Base-by-base conservation (phyloP, 129 eudicot genomes). In the Pittosporum tobira region DNA sequence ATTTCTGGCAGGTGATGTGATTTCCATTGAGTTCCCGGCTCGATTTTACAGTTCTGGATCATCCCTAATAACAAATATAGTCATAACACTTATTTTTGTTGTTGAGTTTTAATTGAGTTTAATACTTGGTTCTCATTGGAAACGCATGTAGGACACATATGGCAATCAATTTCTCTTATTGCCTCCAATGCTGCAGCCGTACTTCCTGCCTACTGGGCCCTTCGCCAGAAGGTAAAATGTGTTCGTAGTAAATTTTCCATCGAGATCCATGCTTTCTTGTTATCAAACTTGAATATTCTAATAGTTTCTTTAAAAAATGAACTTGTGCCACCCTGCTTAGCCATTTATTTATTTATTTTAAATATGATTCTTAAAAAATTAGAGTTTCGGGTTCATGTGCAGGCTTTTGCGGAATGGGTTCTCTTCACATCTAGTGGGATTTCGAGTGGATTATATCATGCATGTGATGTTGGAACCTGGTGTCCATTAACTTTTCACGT, bases 391-490 rank as follows among this genome's bases (percentile, higher is more conserved):
- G 21, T 46, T 34, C 51, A 47, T 56, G 31, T 67, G 65, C 56
- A 93, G 99, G 99, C 99, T 54, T 84, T 78, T 71, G 85, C 99
- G 0, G 99, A 93, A 68, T 93, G 96, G 99, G 94, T 93, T 53
- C 72, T 93, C 13, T 87, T 60, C 81, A 87, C 94, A 45, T 69
- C 78, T 27, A 93, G 99, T 65, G 99, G 99, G 27, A 76, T 84
- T 50, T 83, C 96, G 0, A 93, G 99, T 68, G 99, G 85, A 46
- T 56, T 93, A 19, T 93, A 93, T 79, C 99, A 93, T 75, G 96
- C 99, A 40, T 93, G 99, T 29, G 99, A 93, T 68, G 96, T 87
- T 0, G 99, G 99, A 67, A 81, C 96, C 24, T 87, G 96, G 96
- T 93, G 99, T 73, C 80, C 93, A 58, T 51, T 93, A 51, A 38